Percentiles rank a stretch among this genome's conserved stretches.
Conservation (phyloP, 73 alveolate genomes). For the Paramecium biaurelia region DNA sequence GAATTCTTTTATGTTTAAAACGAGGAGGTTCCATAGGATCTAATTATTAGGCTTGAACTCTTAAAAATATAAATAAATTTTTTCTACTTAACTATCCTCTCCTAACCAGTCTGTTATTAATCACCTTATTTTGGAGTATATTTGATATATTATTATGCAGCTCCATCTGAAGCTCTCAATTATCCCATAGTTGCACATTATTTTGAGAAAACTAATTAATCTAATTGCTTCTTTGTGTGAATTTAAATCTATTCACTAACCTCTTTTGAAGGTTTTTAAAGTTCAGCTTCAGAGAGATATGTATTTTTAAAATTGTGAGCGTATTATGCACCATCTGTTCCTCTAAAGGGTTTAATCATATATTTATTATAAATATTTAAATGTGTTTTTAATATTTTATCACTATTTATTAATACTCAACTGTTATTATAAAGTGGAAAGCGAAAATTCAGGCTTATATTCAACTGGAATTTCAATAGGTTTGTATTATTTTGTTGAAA, state of each 20-base stretch:
- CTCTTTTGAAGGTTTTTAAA: constrained; percentile 13
- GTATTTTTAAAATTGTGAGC: constrained; percentile 26
- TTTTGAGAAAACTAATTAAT: not conserved
- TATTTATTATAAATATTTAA: not conserved
- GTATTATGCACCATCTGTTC: constrained; percentile 29
- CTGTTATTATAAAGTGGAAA: not conserved
- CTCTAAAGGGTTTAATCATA: constrained; percentile 45
- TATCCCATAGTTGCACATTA: constrained; percentile 38
- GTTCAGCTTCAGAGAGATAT: constrained; percentile 17
- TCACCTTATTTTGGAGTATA: not conserved
- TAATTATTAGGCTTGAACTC: constrained; percentile 69
- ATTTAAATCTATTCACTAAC: not conserved
- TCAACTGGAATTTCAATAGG: not conserved
- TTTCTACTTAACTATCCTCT: constrained; percentile 15
- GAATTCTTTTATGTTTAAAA: constrained; percentile 81
- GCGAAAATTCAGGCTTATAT: not conserved
- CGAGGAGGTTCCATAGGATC: constrained; percentile 89
- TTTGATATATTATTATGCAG: constrained; percentile 13
- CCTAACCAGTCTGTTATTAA: not conserved
- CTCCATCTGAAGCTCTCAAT: constrained; percentile 40
- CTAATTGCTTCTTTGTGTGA: not conserved
- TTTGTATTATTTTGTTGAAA: not conserved
- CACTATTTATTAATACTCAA: not conserved
- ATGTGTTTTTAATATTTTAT: not conserved
- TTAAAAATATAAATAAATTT: constrained; percentile 37